phyloP scores from a whole-genome alignment of 1,284 basidiomycete genomes.

The Calocybe gambosa region DNA sequence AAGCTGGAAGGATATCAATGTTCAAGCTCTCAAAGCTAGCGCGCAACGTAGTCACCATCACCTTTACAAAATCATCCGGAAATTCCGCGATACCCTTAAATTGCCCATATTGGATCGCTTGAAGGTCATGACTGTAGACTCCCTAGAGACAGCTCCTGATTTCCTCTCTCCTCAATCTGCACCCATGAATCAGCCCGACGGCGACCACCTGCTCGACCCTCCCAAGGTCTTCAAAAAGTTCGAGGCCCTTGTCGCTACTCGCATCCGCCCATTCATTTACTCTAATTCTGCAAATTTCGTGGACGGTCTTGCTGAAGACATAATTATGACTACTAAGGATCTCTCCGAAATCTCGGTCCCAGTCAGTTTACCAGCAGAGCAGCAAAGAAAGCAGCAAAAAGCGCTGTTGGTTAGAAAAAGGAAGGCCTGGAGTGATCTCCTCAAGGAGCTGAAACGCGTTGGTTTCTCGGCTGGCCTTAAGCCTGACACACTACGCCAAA shows the following conservation, averaged over 20 bases:
- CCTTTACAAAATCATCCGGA: constrained; percentile 87
- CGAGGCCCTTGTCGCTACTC: constrained; percentile 32
- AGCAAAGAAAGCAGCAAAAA: constrained; percentile 72
- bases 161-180: constrained; percentile 4
- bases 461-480: constrained; percentile 75
- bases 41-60: constrained; percentile 89
- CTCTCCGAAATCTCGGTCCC: constrained; percentile 55
- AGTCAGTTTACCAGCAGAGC: constrained; percentile 43
- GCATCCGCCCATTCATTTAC: constrained; percentile 38
- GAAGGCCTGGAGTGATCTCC: constrained; percentile 87
- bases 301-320: constrained; percentile 67
- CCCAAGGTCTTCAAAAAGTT: constrained; percentile 45
- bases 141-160: constrained; percentile 26
- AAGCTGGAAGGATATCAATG: constrained; percentile 97
- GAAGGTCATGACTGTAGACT: constrained; percentile 29
- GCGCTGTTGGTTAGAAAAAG: constrained; percentile 78
- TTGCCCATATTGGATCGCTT: constrained; percentile 57
- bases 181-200: constrained; percentile 9
- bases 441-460: constrained; percentile 82
- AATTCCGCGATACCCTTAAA: constrained; percentile 85
- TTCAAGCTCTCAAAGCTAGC: constrained; percentile 90
- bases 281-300: constrained; percentile 35
- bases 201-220: constrained; percentile 36
- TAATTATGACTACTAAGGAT: constrained; percentile 64
- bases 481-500: constrained; percentile 62